Base-by-base conservation (phyloP, 306 rosid species). In the Hippophae gyantsensis region DNA sequence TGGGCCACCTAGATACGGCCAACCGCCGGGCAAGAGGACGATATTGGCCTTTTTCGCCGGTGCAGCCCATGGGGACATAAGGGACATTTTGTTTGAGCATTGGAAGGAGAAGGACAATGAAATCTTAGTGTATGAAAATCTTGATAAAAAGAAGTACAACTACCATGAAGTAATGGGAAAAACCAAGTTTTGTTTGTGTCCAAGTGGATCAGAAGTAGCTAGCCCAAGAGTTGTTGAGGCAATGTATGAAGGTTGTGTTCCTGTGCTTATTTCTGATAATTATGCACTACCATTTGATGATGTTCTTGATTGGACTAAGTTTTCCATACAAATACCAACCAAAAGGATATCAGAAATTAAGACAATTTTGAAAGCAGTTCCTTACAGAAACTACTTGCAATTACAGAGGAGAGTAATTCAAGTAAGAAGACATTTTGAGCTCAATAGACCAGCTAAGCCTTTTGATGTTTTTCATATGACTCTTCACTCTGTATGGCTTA, bases 101-200 rank as follows among this genome's bases (percentile, higher is more conserved):
- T 61, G 74, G 68, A 69, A 69, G 56, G 74, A 42, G 49, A 69
- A 61, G 55, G 74, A 69, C 13, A 57, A 61, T 14, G 69, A 65
- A 56, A 23, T 49, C 38, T 27, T 27, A 27, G 38, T 27, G 38
- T 27, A 27, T 27, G 38, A 27, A 27, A 27, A 27, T 3, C 38
- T 27, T 27, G 38, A 27, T 3, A 27, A 27, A 27, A 27, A 27
- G 38, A 27, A 27, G 38, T 27, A 27, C 4, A 49, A 48, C 38
- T 61, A 61, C 55, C 6, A n/a, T 27, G 13, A 49, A 32, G 8
- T 61, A 12, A 61, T 61, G 65, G 55, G 65, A 2, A 23, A 61
- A n/a, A 61, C 26, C 9, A 59, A 46, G 63, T 59, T 23, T 45
- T 59, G 43, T 52, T 26, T 45, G 53, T 59, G 63, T 10, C 63